Percentiles rank a stretch among this genome's conserved stretches.
These are phyloP conservation scores for Nakazawaea populi DNA, from an alignment of 805 yeast species.

Conservation along the genomic window DNA sequence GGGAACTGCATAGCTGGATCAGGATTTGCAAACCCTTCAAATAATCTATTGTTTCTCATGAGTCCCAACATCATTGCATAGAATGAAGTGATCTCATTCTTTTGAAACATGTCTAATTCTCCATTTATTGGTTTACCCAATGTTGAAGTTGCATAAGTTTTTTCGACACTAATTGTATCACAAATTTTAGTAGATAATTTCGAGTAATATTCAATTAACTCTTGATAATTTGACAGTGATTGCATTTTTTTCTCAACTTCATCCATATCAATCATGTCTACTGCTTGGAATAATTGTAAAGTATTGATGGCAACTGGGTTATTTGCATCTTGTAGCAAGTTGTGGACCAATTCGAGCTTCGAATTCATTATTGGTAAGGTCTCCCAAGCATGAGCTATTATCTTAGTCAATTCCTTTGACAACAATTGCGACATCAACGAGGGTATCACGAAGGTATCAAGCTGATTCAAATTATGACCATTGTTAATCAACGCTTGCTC, in stretches of 20 bases:
- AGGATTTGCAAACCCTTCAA: slow-evolving; percentile 32
- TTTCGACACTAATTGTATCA: slow-evolving; percentile 17
- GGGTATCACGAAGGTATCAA: slow-evolving; percentile 23
- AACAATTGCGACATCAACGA: slow-evolving; percentile 24
- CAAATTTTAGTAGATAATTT: slow-evolving; percentile 14
- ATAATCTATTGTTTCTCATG: slow-evolving; percentile 39
- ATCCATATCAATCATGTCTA: slow-evolving; percentile 25
- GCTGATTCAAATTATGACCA: slow-evolving; percentile 15
- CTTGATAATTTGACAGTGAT: slow-evolving; percentile 14
- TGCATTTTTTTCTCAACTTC: slow-evolving; percentile 18
- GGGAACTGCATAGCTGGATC: slow-evolving; percentile 31
- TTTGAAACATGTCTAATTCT: slow-evolving; percentile 10
- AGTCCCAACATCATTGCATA: slow-evolving; percentile 45
- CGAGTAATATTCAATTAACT: slow-evolving; percentile 21
- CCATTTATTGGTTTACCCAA: slow-evolving; percentile 23
- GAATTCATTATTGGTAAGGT: slow-evolving; percentile 24
- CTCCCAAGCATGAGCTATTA: slow-evolving; percentile 24
- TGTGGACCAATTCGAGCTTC: slow-evolving; percentile 29
- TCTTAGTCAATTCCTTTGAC: slow-evolving; percentile 19
- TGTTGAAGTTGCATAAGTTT: slow-evolving; percentile 21
- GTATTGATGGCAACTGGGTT: slow-evolving; percentile 37
- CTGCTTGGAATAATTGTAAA: slow-evolving; percentile 30
- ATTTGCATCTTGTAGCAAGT: slow-evolving; percentile 26
- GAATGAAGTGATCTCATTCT: slow-evolving; percentile 21
- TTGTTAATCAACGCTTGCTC: slow-evolving; percentile 11